Evolutionary conservation across 345 rosid species (phyloP), one percentile per base, ranked within the genome.

Genomic region (Rhizophora mangle): DNA sequence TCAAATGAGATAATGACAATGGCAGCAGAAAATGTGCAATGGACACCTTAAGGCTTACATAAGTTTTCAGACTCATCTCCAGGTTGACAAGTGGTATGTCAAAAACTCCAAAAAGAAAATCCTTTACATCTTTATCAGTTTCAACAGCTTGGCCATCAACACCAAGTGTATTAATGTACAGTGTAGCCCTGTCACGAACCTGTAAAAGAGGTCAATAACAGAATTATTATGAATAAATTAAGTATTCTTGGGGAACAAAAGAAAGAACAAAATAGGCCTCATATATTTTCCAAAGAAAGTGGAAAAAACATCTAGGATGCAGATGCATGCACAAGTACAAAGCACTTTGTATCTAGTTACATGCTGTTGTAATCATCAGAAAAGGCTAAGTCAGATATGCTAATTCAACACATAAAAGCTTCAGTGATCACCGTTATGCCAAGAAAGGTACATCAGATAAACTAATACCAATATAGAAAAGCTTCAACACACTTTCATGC

Each of bases 151-250:
- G 64, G 75, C 79, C 92, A 72, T 90, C 90, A 61, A 82, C 85
- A 52, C 89, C 91, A 78, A 95, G 85, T 55, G 87, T 86, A 74
- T 87, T 92, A 69, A 95, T 79, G 85, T 86, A 95, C 34, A 95
- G 86, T 53, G 99, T 95, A 70, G 99, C 97, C 76, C 99, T 85
- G 76, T 95, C 99, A 75, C 97, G 97, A 67, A 95, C 96, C 99
- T 95, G 82, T 47, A 78, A 67, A 56, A 63, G 39, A 39, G 30
- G 20, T 46, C 21, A 43, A 32, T 1, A 26, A 55, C 27, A 22
- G 27, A 22, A 22, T 55, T 26, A 18, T 55, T 26, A 9, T 22
- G 15, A 55, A 55, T n/a, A 22, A 21, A 55, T n/a, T 55, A 55
- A 55, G 11, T 39, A 39, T 39, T 39, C 47, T 39, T 39, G 47